Evolutionary conservation across 2,329 filamentous ascomycete genomes (phyloP).

Genomic region (Phaeosphaeria sp.): DNA sequence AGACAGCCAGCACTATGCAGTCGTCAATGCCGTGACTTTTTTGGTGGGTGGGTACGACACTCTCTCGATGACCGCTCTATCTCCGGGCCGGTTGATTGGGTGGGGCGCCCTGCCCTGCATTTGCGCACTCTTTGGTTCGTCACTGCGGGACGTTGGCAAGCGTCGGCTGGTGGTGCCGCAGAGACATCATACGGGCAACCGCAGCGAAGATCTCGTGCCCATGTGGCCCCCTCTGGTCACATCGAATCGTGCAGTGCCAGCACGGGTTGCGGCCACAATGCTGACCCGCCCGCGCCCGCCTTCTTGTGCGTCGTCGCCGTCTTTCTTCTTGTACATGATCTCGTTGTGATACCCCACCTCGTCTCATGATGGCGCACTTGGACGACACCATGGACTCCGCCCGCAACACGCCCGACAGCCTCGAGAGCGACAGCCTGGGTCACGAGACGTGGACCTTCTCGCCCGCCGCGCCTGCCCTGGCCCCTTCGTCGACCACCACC

Average conservation of each 20-base stretch:
- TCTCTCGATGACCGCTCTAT: not conserved
- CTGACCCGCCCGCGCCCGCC: not conserved
- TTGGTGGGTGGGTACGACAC: slow-evolving; percentile 10
- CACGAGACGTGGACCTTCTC: slow-evolving; percentile 18
- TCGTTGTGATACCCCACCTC: not conserved
- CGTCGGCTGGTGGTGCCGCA: slow-evolving; percentile 5
- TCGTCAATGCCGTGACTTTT: slow-evolving; percentile 11
- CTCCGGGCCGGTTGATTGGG: slow-evolving; percentile 4
- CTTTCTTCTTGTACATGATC: not conserved
- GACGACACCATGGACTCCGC: slow-evolving; percentile 22
- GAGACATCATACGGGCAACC: slow-evolving; percentile 21
- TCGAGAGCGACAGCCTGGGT: slow-evolving; percentile 13
- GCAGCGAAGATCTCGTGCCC: slow-evolving; percentile 18
- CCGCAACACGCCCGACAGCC: slow-evolving; percentile 19
- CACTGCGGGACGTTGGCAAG: slow-evolving; percentile 10
- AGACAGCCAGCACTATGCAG: slow-evolving; percentile 3
- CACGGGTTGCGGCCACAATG: not conserved
- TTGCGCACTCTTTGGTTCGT: not conserved
- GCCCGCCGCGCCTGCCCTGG: slow-evolving; percentile 3
- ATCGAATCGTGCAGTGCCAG: not conserved
- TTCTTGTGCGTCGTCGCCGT: slow-evolving; percentile 4
- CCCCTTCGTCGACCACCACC: slow-evolving; percentile 10
- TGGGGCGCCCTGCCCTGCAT: slow-evolving; percentile 6
- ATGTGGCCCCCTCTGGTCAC: not conserved
- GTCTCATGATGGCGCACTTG: not conserved